A percentile compares a stretch with the other conserved stretches of the same genome.
These are phyloP conservation scores for Macrotyloma uniflorum DNA, from an alignment of 306 rosid genomes.

Conservation along the genomic window DNA sequence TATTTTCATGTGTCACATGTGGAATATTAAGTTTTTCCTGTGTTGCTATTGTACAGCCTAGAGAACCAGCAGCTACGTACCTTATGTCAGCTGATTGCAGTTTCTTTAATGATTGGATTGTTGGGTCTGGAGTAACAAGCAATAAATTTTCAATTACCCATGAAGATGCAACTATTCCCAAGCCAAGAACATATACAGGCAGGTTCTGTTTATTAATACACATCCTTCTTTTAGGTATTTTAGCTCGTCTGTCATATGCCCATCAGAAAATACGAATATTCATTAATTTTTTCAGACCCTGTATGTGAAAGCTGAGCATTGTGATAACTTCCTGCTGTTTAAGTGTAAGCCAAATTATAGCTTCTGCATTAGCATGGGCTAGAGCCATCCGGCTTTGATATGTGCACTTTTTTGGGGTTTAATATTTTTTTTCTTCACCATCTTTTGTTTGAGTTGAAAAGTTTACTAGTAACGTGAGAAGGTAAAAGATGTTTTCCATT, in stretches of 20 bases:
- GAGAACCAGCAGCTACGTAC: conserved; percentile 83
- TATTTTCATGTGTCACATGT: conserved; percentile 96
- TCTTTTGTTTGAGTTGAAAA: background rate
- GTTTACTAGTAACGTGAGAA: conserved; percentile 5
- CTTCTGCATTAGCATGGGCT: conserved; percentile 29
- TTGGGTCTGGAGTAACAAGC: conserved; percentile 64
- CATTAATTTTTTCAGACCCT: background rate
- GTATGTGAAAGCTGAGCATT: conserved; percentile 16
- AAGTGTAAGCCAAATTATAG: background rate
- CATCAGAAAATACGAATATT: conserved; percentile 6
- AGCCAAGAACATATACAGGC: conserved; percentile 55
- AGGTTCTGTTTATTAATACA: conserved; percentile 40
- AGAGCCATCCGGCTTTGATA: background rate
- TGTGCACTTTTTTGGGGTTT: background rate
- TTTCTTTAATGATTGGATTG: conserved; percentile 84
- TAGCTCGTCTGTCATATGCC: background rate
- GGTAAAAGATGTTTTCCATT: conserved; percentile 10
- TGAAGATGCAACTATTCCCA: conserved; percentile 49
- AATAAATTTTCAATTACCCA: conserved; percentile 42
- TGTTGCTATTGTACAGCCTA: conserved; percentile 89
- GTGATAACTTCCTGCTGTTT: conserved; percentile 3
- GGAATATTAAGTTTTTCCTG: conserved; percentile 95
- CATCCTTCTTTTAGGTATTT: conserved; percentile 12
- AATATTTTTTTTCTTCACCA: background rate
- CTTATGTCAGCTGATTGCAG: conserved; percentile 96